These are phyloP conservation scores for Elaeis oleifera DNA, from an alignment of 202 grass and related monocot genomes.

Conservation along the genomic window DNA sequence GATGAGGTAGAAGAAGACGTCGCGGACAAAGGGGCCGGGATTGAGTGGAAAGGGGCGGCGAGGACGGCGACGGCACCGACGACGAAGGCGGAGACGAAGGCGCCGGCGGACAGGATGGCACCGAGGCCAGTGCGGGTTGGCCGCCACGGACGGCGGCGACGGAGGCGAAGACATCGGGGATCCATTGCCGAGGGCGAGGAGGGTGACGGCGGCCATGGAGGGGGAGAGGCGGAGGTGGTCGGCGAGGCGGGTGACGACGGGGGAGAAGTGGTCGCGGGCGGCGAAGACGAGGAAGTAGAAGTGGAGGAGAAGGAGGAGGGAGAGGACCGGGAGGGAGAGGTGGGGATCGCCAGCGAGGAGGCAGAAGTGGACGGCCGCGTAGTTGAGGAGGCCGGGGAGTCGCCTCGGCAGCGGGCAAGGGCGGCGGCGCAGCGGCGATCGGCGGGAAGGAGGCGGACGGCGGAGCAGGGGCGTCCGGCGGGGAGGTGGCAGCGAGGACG, in stretches of 20 bases:
- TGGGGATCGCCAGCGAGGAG: conserved; percentile 31
- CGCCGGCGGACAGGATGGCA: conserved; percentile 48
- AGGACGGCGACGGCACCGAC: conserved; percentile 67
- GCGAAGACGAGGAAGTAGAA: conserved; percentile 61
- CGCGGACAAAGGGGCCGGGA: conserved; percentile 43
- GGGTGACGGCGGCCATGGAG: conserved; percentile 72
- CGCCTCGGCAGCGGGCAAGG: conserved; percentile 8
- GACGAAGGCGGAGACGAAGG: conserved; percentile 87
- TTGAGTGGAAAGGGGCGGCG: conserved; percentile 70
- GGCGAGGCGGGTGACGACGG: conserved; percentile 54
- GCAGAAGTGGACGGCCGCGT: conserved; percentile 56
- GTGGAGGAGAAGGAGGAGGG: conserved; percentile 47
- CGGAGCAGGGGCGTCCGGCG: conserved; percentile 12
- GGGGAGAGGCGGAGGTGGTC: conserved; percentile 54
- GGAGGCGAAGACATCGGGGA: conserved; percentile 69
- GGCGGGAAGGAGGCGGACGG: background rate
- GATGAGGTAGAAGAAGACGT: conserved; percentile 66
- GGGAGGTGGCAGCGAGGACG: conserved; percentile 12
- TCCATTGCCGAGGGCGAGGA: conserved; percentile 76
- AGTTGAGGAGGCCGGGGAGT: conserved; percentile 49
- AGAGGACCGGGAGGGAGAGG: conserved; percentile 42
- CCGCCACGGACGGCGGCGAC: conserved; percentile 51
- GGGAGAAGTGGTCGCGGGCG: conserved; percentile 50
- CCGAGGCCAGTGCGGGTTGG: conserved; percentile 50
- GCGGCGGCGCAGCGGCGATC: conserved; percentile 3